Percentiles rank a stretch among this genome's conserved stretches.
Conservation (phyloP, 768 basidiomycete species). For the Serpula lacrymans region DNA sequence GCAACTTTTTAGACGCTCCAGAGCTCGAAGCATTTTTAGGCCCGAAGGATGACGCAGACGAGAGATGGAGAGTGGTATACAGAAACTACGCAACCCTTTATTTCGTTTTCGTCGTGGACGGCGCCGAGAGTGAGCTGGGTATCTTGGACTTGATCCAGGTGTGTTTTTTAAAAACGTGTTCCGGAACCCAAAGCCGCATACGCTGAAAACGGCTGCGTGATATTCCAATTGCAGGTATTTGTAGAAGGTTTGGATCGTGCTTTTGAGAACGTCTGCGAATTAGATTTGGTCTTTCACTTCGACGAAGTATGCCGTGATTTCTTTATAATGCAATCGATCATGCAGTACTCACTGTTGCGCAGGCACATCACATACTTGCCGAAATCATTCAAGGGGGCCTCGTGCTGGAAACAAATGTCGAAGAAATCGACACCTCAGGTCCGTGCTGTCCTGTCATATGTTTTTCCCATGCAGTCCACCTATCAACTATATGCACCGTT, state of each 20-base stretch:
- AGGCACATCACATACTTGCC: conserved; percentile 94
- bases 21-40: conserved; percentile 77
- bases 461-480: too few species aligned
- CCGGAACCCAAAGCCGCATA: not conserved
- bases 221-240: conserved; percentile 64
- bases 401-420: conserved; percentile 92
- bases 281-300: conserved; percentile 98
- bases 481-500: too few species aligned
- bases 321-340: not conserved
- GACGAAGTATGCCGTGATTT: conserved; percentile 67
- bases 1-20: conserved; percentile 96
- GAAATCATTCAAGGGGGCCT: conserved; percentile 97
- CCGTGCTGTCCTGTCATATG: conserved; percentile 20
- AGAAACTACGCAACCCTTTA: conserved; percentile 94
- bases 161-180: conserved; percentile 16
- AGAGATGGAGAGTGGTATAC: conserved; percentile 86
- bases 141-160: conserved; percentile 97
- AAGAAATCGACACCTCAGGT: conserved; percentile 77
- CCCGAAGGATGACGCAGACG: conserved; percentile 44
- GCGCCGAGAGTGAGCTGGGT: conserved; percentile 94
- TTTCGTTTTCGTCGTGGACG: conserved; percentile 96
- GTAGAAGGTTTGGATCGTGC: conserved; percentile 94
- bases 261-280: conserved; percentile 97
- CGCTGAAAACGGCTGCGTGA: not conserved
- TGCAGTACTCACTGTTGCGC: conserved; percentile 6